Percentiles rank a stretch among this genome's conserved stretches.
Conservation (phyloP, 345 rosid species). For the Salix exigua region DNA sequence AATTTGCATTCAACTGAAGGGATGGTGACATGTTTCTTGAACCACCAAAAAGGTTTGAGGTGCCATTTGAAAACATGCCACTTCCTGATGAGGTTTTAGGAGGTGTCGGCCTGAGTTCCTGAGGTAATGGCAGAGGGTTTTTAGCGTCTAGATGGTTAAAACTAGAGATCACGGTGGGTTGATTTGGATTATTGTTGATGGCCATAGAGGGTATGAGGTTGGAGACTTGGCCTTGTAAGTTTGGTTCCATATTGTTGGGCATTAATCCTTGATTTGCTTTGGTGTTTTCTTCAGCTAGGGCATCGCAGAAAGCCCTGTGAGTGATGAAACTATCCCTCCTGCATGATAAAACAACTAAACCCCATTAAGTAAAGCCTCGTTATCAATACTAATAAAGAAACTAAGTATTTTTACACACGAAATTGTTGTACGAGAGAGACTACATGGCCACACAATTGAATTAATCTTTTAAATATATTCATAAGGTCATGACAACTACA, state of each 20-base stretch:
- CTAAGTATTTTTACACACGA: neutral
- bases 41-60: conserved; percentile 10
- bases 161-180: conserved; percentile 14
- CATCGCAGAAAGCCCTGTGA: conserved; percentile 71
- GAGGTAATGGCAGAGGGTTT: conserved; percentile 15
- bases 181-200: conserved; percentile 13
- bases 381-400: neutral
- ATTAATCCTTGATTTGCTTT: conserved; percentile 16
- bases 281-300: conserved; percentile 49
- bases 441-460: neutral
- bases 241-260: conserved; percentile 8
- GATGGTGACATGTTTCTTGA: conserved; percentile 8
- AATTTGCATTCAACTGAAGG: conserved; percentile 25
- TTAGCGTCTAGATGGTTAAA: conserved; percentile 11
- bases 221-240: conserved; percentile 13
- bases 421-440: neutral
- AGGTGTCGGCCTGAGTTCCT: conserved; percentile 16
- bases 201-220: conserved; percentile 18
- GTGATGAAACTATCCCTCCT: conserved; percentile 68
- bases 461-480: neutral
- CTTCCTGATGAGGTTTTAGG: conserved; percentile 16
- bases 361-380: neutral
- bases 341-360: conserved; percentile 6
- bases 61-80: conserved; percentile 10
- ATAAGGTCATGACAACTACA: neutral